These are phyloP conservation scores for Avena insularis DNA, from an alignment of 176 grass and related monocot species.

Conservation along the genomic window DNA sequence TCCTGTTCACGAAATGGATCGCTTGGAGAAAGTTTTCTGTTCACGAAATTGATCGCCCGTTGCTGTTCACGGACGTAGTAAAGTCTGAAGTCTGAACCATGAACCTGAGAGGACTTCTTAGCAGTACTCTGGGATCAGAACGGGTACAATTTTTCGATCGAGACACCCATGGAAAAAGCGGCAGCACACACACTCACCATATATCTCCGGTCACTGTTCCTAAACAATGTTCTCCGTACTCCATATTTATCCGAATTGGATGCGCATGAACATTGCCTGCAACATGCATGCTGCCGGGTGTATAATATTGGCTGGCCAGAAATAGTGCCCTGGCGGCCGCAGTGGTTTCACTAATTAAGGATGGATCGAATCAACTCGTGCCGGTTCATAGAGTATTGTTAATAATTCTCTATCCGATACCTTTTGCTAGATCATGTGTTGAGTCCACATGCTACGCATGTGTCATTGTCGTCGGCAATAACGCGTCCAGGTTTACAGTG, in stretches of 20 bases:
- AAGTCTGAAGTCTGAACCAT: conserved; percentile 1
- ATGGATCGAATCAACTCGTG: no score
- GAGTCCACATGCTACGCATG: neutral
- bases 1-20: neutral
- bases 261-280: neutral
- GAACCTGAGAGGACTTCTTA: neutral
- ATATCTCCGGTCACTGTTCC: neutral
- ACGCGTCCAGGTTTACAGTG: neutral
- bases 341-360: conserved; percentile 10
- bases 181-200: no score
- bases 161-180: neutral
- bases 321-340: neutral
- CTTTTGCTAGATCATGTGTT: neutral
- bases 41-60: neutral
- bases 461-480: neutral
- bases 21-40: neutral
- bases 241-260: neutral
- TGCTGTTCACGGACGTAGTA: conserved; percentile 7
- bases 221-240: conserved; percentile 31
- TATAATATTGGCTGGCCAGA: no score
- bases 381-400: no score
- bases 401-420: no score
- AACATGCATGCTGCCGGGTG: no score
- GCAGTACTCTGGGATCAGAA: neutral
- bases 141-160: neutral